These are phyloP conservation scores for Diaporthe helianthi DNA, from an alignment of 2,329 filamentous ascomycete species.

Conservation along the genomic window DNA sequence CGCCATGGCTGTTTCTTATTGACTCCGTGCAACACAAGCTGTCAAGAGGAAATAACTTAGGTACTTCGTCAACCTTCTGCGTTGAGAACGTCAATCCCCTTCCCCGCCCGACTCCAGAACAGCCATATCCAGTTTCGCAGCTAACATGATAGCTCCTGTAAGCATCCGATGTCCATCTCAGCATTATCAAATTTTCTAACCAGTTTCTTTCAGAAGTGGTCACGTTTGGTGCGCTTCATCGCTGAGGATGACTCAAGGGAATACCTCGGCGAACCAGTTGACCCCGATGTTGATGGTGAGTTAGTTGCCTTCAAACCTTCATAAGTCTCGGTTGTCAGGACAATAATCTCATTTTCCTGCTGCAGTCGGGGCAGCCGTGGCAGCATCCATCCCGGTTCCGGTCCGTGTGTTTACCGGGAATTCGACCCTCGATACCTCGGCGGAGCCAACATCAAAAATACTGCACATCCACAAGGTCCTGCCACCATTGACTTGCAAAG, in stretches of 20 bases:
- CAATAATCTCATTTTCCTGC: neutral
- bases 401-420: slow-evolving; percentile 35
- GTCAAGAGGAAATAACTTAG: too few species aligned
- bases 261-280: slow-evolving; percentile 23
- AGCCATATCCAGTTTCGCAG: neutral
- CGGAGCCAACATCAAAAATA: neutral
- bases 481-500: slow-evolving; percentile 43
- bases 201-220: slow-evolving; percentile 2
- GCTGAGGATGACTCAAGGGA: slow-evolving; percentile 19
- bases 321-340: too few species aligned
- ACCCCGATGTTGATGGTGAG: neutral
- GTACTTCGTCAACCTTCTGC: too few species aligned
- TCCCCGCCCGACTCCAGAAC: neutral
- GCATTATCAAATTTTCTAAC: neutral
- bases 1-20: too few species aligned
- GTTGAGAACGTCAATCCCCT: too few species aligned
- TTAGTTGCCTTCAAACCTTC: neutral
- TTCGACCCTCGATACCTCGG: neutral
- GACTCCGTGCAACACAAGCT: neutral
- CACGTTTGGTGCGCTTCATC: slow-evolving; percentile 28
- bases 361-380: slow-evolving; percentile 22
- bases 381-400: slow-evolving; percentile 34
- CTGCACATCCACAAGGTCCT: slow-evolving; percentile 39
- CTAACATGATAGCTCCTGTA: neutral
- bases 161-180: neutral